Percentiles rank a stretch among this genome's conserved stretches.
These are phyloP conservation scores for Phytophthora syringae DNA, from an alignment of 352 stramenopile species.

Conservation along the genomic window DNA sequence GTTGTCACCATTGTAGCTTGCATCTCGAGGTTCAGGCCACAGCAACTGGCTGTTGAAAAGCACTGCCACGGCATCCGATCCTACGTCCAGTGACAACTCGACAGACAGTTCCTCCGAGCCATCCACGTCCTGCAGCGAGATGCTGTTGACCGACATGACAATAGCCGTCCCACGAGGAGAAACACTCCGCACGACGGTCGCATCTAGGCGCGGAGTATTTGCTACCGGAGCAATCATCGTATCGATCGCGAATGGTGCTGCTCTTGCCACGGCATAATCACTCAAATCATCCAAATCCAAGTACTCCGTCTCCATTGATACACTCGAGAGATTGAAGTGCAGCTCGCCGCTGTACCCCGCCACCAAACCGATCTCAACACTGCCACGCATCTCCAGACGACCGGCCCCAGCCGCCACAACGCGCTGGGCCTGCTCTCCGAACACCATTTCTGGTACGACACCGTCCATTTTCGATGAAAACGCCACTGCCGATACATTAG, in stretches of 20 bases:
- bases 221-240: too few species aligned
- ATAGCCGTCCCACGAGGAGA: constrained; percentile 11
- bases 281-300: too few species aligned
- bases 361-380: constrained; percentile 31
- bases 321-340: constrained; percentile 16
- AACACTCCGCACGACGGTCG: too few species aligned
- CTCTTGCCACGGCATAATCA: too few species aligned
- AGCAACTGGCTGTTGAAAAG: constrained; percentile 24
- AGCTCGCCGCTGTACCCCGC: constrained; percentile 30
- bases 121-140: constrained; percentile 30
- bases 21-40: background rate
- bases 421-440: constrained; percentile 1
- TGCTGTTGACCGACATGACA: constrained; percentile 12
- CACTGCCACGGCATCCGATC: constrained; percentile 9
- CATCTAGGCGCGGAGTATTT: too few species aligned
- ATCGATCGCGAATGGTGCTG: too few species aligned
- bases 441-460: constrained; percentile 14
- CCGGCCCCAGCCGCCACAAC: constrained; percentile 13
- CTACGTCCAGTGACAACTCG: background rate
- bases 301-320: constrained; percentile 14
- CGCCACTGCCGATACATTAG: constrained; percentile 10
- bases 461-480: constrained; percentile 17
- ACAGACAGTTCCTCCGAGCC: constrained; percentile 28
- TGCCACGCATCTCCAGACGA: constrained; percentile 23
- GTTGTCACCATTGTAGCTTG: constrained; percentile 1